Evolutionary conservation across 2,329 filamentous ascomycete species (phyloP), one percentile per base, ranked within the genome.

Genomic region (Aspergillus costaricaensis): DNA sequence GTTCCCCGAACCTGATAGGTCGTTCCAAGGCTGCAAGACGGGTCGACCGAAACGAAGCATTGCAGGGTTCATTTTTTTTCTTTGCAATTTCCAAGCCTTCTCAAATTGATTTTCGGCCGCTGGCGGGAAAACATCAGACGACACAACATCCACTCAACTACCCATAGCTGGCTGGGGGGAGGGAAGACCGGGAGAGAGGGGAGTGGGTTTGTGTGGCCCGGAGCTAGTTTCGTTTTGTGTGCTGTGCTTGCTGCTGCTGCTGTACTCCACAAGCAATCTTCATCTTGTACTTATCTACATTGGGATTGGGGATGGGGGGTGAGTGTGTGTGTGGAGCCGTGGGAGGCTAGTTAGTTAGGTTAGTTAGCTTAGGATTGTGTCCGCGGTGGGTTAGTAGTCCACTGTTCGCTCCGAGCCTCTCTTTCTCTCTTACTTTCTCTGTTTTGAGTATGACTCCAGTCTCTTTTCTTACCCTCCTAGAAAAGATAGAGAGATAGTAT

Each of bases 1-100:
- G 44, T 49, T 67, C 51, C 47, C 48, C 52, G 41, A 38, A 60
- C 43, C 44, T 65, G 61, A 67, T 65, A 67, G 59, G 63, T 47
- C 38, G 43, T 58, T 57, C 41, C 50, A 50, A 38, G 54, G 58
- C 50, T 62, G 57, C 57, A 55, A 60, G 57, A 60, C 51, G 52
- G 62, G 56, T 61, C 53, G 55, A 63, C 61, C 61, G 51, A 58
- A 65, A 61, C 56, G 65, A 64, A 65, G 59, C 55, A 62, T 53
- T 61, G 62, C 62, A 62, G 54, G 58, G 58, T 58, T 63, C 43
- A 55, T 15, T 30, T 23, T 23, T 5, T 36, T 36, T 1, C 5
- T 36, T 36, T 27, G 25, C 10, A 36, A 14, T 36, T 36, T 36
- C 32, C 32, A 14, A 36, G 25, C 25, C 32, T 12, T 36, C 3